Evolutionary conservation across 2,329 filamentous ascomycete genomes (phyloP).

Genomic region (Fusarium phyllophilum): DNA sequence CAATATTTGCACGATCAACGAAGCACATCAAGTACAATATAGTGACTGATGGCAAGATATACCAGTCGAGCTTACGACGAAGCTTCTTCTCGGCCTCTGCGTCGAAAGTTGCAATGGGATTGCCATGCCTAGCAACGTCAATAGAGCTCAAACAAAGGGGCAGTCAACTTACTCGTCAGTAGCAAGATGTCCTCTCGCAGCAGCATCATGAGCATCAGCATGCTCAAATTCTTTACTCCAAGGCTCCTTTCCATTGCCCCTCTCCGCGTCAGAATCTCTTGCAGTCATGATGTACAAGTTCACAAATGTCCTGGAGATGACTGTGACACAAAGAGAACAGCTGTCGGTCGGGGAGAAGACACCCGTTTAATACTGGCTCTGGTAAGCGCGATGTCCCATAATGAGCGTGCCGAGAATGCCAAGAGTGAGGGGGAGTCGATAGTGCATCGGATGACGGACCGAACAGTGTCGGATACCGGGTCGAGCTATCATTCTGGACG

Average conservation of each 20-base stretch:
- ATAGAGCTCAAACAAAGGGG: too few relatives aligned
- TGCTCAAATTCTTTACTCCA: background rate
- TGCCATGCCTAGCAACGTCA: background rate
- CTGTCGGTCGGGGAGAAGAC: background rate
- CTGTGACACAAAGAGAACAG: background rate
- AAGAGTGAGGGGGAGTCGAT: conserved; percentile 22
- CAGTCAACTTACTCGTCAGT: conserved; percentile 6
- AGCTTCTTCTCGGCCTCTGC: conserved; percentile 3
- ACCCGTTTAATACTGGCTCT: background rate
- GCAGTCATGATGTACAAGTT: background rate
- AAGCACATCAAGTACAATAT: conserved; percentile 64
- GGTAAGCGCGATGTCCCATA: background rate
- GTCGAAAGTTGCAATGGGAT: conserved; percentile 12
- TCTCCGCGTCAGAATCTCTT: conserved; percentile 10
- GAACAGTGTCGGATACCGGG: conserved; percentile 13
- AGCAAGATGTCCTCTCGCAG: conserved; percentile 9
- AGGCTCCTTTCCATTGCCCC: background rate
- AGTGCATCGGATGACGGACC: conserved; percentile 8
- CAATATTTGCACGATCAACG: conserved; percentile 78
- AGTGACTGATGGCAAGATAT: conserved; percentile 21
- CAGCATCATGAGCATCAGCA: conserved; percentile 7
- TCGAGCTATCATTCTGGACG: background rate
- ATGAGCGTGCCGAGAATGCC: background rate
- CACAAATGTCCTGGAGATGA: background rate
- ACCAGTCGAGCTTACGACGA: conserved; percentile 16